These are phyloP conservation scores for Rubia yunnanensis DNA, from an alignment of 257 asterid species.

Conservation along the genomic window DNA sequence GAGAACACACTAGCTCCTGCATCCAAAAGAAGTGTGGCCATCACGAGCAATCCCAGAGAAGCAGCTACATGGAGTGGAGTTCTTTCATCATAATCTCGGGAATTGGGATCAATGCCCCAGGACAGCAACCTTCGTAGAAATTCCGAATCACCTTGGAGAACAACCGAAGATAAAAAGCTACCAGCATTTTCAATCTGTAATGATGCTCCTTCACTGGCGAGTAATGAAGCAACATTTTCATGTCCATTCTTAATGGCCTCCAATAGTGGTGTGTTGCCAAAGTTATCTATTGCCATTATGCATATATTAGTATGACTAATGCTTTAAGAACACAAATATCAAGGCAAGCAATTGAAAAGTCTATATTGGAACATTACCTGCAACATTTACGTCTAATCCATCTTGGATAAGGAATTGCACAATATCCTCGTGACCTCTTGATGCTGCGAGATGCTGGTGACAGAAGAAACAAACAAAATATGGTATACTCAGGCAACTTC, in stretches of 20 bases:
- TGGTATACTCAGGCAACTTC: slow-evolving; percentile 3
- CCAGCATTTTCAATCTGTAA: slow-evolving; percentile 56
- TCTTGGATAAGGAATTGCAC: slow-evolving; percentile 59
- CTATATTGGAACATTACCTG: slow-evolving; percentile 32
- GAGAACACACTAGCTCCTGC: slow-evolving; percentile 80
- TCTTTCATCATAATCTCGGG: slow-evolving; percentile 64
- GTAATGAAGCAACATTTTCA: slow-evolving; percentile 55
- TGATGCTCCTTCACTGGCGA: slow-evolving; percentile 58
- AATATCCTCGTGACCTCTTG: slow-evolving; percentile 71
- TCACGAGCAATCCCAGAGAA: slow-evolving; percentile 58
- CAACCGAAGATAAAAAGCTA: slow-evolving; percentile 55
- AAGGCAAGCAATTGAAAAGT: not conserved
- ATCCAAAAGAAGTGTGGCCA: slow-evolving; percentile 74
- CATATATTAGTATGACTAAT: not conserved
- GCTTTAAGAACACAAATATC: not conserved
- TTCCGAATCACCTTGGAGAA: slow-evolving; percentile 74
- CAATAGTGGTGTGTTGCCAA: slow-evolving; percentile 66
- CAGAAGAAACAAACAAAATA: not conserved
- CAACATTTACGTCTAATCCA: slow-evolving; percentile 45
- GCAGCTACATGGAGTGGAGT: slow-evolving; percentile 86
- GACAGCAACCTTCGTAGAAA: slow-evolving; percentile 52
- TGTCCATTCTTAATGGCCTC: slow-evolving; percentile 82
- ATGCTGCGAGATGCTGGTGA: slow-evolving; percentile 91
- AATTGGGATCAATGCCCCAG: slow-evolving; percentile 68
- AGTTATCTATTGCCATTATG: slow-evolving; percentile 39